phyloP scores from a whole-genome alignment of 441 rosid species.

The Aquilaria agallochum region DNA sequence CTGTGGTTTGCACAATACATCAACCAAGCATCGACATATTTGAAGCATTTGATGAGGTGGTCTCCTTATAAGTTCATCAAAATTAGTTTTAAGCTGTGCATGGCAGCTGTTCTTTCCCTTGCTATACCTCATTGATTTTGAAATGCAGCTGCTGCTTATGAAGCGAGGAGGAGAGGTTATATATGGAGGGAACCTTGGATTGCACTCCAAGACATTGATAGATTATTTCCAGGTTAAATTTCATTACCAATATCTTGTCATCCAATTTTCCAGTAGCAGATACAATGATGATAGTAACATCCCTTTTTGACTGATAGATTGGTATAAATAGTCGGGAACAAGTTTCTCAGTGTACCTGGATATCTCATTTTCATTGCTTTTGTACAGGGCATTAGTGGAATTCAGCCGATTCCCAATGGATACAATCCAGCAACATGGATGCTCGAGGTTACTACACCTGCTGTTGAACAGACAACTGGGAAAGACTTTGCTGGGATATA shows the following conservation, averaged over 20 bases:
- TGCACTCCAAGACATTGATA: constrained; percentile 57
- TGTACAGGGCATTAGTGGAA: constrained; percentile 43
- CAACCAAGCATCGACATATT: constrained; percentile 95
- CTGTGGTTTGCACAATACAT: constrained; percentile 93
- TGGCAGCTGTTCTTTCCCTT: constrained; percentile 5
- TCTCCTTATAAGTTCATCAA: constrained; percentile 12
- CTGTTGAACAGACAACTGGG: constrained; percentile 43
- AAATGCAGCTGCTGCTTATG: constrained; percentile 82
- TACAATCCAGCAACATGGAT: constrained; percentile 85
- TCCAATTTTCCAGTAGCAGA: background rate
- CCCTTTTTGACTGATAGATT: background rate
- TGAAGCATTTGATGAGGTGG: constrained; percentile 95
- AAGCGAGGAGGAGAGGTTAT: constrained; percentile 95
- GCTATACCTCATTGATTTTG: constrained; percentile 14
- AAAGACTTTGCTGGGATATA: constrained; percentile 57
- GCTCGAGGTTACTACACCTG: constrained; percentile 67
- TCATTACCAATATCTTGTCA: background rate
- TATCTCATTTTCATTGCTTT: background rate
- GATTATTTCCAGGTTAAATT: constrained; percentile 80
- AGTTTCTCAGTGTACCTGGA: background rate
- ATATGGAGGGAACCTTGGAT: constrained; percentile 84
- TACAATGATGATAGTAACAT: background rate
- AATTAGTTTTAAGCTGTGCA: background rate
- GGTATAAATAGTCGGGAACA: background rate
- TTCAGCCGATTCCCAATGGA: constrained; percentile 49